phyloP scores from a whole-genome alignment of 78 protist genomes.

The Abeoforma whisleri region DNA sequence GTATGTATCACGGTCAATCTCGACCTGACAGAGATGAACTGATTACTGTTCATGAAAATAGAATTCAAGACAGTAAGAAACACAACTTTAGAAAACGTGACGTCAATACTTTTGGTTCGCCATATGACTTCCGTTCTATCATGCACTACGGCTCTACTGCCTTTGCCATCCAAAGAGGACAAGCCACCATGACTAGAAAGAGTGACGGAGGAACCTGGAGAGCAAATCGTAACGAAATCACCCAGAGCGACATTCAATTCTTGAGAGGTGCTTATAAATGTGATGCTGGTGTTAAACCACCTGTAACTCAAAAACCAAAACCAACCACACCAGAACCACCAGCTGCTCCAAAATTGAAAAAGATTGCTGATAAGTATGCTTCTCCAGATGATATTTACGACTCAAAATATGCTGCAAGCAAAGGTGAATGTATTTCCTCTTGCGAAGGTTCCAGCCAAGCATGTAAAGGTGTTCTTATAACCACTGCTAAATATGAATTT shows the following conservation, averaged over 20 bases:
- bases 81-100: background rate
- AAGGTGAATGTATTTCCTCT: too few relatives aligned
- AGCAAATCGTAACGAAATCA: background rate
- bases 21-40: background rate
- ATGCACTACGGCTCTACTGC: constrained; percentile 9
- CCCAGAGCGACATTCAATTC: background rate
- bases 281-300: background rate
- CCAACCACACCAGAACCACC: too few relatives aligned
- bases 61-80: background rate
- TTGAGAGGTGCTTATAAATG: background rate
- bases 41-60: background rate
- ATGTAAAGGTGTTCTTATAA: too few relatives aligned
- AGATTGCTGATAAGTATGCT: too few relatives aligned
- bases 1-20: constrained; percentile 7
- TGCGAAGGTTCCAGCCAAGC: too few relatives aligned
- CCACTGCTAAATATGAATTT: too few relatives aligned
- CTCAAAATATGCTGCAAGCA: too few relatives aligned
- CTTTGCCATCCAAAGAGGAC: background rate
- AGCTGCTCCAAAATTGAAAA: too few relatives aligned
- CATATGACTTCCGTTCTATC: background rate
- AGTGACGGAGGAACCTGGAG: background rate
- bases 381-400: too few relatives aligned
- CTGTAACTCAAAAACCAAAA: too few relatives aligned
- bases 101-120: background rate
- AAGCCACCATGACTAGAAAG: background rate